A percentile compares a stretch with the other conserved stretches of the same genome.
These are phyloP conservation scores for Cardamine occulta DNA, from an alignment of 345 rosid species.

Conservation along the genomic window DNA sequence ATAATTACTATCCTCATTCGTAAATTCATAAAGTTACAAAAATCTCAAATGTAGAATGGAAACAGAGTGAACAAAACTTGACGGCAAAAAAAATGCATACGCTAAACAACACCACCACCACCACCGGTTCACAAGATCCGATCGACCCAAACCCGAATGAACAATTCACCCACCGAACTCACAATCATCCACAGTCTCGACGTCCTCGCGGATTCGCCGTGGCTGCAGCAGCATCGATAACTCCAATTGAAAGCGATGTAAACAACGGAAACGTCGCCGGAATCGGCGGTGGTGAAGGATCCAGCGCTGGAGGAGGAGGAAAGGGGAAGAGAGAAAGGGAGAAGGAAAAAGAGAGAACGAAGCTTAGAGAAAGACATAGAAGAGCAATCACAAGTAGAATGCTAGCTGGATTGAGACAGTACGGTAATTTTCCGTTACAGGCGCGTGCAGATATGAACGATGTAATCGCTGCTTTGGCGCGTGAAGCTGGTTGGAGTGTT, in stretches of 20 bases:
- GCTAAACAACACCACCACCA: conserved; percentile 31
- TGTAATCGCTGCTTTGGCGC: conserved; percentile 95
- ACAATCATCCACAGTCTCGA: conserved; percentile 56
- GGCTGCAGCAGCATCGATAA: conserved; percentile 33
- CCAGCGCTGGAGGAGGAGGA: conserved; percentile 40
- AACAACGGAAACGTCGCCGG: conserved; percentile 34
- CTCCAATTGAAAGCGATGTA: conserved; percentile 40
- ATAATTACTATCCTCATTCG: not conserved
- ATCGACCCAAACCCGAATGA: conserved; percentile 35
- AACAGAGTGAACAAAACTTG: not conserved
- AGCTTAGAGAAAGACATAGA: conserved; percentile 95
- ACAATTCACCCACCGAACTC: conserved; percentile 25
- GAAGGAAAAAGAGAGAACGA: conserved; percentile 94
- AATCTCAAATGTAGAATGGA: conserved; percentile 8
- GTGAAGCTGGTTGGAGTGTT: conserved; percentile 98
- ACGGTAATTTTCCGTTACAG: conserved; percentile 91
- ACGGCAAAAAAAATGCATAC: conserved; percentile 35
- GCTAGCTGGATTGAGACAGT: conserved; percentile 93
- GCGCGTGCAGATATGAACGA: conserved; percentile 99
- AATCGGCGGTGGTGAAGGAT: conserved; percentile 28
- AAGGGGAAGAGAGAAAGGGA: conserved; percentile 88
- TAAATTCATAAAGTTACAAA: conserved; percentile 13
- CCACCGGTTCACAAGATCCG: conserved; percentile 44
- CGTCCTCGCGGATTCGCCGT: conserved; percentile 51
- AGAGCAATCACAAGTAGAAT: conserved; percentile 96